These are phyloP conservation scores for Turnera subulata DNA, from an alignment of 345 rosid genomes.

Conservation along the genomic window DNA sequence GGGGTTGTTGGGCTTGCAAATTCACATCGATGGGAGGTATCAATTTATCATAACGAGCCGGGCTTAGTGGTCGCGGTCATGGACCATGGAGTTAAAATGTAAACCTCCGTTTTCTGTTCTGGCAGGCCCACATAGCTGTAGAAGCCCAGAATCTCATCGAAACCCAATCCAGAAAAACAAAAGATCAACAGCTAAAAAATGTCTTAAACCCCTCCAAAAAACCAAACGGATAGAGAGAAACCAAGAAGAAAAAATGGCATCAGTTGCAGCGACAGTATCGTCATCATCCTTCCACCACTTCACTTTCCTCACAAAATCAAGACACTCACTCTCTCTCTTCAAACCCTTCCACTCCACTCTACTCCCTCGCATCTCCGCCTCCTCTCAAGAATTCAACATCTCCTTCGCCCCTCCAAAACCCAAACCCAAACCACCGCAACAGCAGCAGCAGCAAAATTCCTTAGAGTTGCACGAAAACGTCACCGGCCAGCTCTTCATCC, in stretches of 20 bases:
- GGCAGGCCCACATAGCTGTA: too few relatives aligned
- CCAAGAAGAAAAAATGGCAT: constrained; percentile 41
- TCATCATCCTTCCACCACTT: constrained; percentile 28
- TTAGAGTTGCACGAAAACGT: background rate
- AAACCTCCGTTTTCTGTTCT: too few relatives aligned
- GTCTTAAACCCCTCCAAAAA: too few relatives aligned
- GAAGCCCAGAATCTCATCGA: too few relatives aligned
- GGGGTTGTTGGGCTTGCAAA: too few relatives aligned
- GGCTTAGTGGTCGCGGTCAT: too few relatives aligned
- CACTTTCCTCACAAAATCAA: constrained; percentile 31
- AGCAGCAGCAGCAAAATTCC: constrained; percentile 3
- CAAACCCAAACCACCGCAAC: constrained; percentile 31
- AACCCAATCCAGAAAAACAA: too few relatives aligned
- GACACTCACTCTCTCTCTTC: constrained; percentile 26
- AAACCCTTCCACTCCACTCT: constrained; percentile 40
- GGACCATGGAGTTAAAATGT: too few relatives aligned
- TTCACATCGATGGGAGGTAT: too few relatives aligned
- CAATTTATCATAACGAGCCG: too few relatives aligned
- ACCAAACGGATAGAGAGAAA: too few relatives aligned
- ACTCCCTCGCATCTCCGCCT: constrained; percentile 37
- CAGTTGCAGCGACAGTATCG: constrained; percentile 24
- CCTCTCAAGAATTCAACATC: constrained; percentile 67
- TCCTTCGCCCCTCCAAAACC: constrained; percentile 75
- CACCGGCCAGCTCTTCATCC: constrained; percentile 59
- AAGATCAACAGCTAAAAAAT: too few relatives aligned